Evolutionary conservation across 1,284 basidiomycete genomes (phyloP), one percentile per base, ranked within the genome.

Genomic region (Heterobasidion parviporum): DNA sequence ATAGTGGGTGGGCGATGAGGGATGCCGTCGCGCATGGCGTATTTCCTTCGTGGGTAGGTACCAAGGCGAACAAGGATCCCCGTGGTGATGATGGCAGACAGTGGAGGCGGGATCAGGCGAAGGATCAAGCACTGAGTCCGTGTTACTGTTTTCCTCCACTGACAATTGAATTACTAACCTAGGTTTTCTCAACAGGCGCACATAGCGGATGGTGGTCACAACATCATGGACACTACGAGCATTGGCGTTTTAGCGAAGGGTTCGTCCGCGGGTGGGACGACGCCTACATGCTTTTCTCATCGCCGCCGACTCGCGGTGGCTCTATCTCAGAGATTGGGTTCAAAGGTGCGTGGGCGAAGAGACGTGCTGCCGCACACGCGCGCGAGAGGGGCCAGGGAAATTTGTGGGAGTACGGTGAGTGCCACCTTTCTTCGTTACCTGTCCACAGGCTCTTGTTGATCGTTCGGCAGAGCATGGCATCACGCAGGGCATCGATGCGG

Each of bases 1-100:
- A 93, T 67, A 79, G 77, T 2, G 90, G 89, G 1, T 94, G 92
- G 91, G 82, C 82, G 48, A 79, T 90, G 41, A 75, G 79, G 59
- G 84, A 92, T 65, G 87, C 88, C 0, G 78, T 84, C 0, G 77
- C 77, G 47, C 76, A 75, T 1, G 83, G 84, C 8, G 81, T 89
- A 14, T 68, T 70, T 57, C 70, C 69, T 0, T 34, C 61, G 0
- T 75, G 66, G 56, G 68, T 81, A n/a, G 77, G 78, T 1, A 56
- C 76, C 50, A 59, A 54, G 46, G 57, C 60, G 47, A 67, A 55
- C 36, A 60, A 48, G 52, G 61, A 52, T 58, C 70, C 20, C 64
- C 63, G 55, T 34, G 46, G 45, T 45, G 55, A 49, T 50, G 46
- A 54, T 54, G 64, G 65, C 26, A 66, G 67, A 45, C 64, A 54